Percentiles rank a stretch among this genome's conserved stretches.
Evolutionary conservation across 2,329 filamentous ascomycete species (phyloP).

Genomic region (Penicillium sp.): DNA sequence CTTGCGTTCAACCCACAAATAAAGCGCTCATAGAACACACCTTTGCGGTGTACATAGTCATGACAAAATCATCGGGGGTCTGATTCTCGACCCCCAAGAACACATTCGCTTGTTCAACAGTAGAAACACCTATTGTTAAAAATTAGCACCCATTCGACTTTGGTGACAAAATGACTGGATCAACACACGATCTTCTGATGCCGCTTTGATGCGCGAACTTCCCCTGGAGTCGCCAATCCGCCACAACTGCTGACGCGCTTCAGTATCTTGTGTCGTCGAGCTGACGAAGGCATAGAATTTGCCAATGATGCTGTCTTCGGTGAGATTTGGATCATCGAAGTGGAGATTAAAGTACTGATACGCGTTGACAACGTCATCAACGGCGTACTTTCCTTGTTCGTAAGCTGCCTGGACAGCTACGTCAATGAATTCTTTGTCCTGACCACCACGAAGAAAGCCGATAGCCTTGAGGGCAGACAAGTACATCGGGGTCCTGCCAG

Average conservation of each 20-base stretch:
- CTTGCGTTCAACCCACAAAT: not conserved
- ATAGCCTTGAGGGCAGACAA: slow-evolving; percentile 58
- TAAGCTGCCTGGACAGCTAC: slow-evolving; percentile 50
- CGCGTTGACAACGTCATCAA: slow-evolving; percentile 49
- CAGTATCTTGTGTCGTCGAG: slow-evolving; percentile 49
- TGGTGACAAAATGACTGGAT: not conserved
- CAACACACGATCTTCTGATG: slow-evolving; percentile 47
- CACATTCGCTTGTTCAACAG: slow-evolving; percentile 55
- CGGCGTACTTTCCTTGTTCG: slow-evolving; percentile 51
- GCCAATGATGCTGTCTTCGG: slow-evolving; percentile 55
- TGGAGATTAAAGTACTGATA: slow-evolving; percentile 53
- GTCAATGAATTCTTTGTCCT: slow-evolving; percentile 49
- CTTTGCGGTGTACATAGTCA: slow-evolving; percentile 50
- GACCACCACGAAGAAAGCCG: slow-evolving; percentile 42
- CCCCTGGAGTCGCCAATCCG: slow-evolving; percentile 52
- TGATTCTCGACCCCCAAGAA: slow-evolving; percentile 49
- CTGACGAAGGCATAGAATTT: slow-evolving; percentile 52
- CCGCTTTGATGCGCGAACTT: slow-evolving; percentile 51
- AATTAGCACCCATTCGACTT: slow-evolving; percentile 1
- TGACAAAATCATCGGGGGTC: slow-evolving; percentile 50
- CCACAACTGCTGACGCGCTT: slow-evolving; percentile 49
- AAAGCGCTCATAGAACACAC: slow-evolving; percentile 27
- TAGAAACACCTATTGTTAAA: slow-evolving; percentile 43
- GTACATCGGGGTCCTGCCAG: slow-evolving; percentile 50
- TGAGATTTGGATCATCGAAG: slow-evolving; percentile 37